A percentile compares a stretch with the other conserved stretches of the same genome.
phyloP scores from a whole-genome alignment of 352 stramenopile genomes.

The Thraustochytrium striatum region DNA sequence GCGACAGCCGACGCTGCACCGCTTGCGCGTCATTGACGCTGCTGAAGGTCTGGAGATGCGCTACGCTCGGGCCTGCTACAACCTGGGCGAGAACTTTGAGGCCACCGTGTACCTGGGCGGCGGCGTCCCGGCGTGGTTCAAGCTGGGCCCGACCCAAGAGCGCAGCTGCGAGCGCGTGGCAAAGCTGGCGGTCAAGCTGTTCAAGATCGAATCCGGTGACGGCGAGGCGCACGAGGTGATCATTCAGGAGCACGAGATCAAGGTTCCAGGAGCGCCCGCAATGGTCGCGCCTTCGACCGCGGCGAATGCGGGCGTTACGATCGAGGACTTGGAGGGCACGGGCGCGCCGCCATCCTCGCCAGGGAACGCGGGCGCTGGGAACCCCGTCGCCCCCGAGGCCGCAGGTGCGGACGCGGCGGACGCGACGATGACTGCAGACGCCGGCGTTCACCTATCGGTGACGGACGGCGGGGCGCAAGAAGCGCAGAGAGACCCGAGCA shows the following conservation, averaged over 20 bases:
- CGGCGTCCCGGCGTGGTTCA: not conserved
- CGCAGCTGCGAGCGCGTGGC: not conserved
- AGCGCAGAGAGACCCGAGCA: too few species aligned
- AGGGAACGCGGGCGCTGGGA: not conserved
- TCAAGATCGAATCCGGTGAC: slow-evolving; percentile 31
- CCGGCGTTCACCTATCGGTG: too few species aligned
- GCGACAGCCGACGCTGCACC: not conserved
- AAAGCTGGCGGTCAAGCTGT: slow-evolving; percentile 5
- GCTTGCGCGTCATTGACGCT: slow-evolving; percentile 19
- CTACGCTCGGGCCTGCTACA: not conserved
- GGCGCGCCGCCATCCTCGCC: not conserved
- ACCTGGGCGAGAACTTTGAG: slow-evolving; percentile 13
- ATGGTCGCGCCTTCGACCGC: not conserved
- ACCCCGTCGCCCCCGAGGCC: not conserved
- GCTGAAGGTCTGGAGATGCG: slow-evolving; percentile 1
- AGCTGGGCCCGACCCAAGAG: not conserved
- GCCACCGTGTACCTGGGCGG: slow-evolving; percentile 1
- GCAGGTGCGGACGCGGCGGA: too few species aligned
- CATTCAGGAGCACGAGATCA: slow-evolving; percentile 2
- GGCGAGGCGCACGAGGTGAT: slow-evolving; percentile 32
- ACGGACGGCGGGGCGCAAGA: too few species aligned
- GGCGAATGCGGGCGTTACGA: not conserved
- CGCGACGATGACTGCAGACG: too few species aligned
- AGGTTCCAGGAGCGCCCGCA: not conserved
- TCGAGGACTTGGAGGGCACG: not conserved